Conservation (phyloP, 2,329 filamentous ascomycete species). For the Didymella segeticola region DNA sequence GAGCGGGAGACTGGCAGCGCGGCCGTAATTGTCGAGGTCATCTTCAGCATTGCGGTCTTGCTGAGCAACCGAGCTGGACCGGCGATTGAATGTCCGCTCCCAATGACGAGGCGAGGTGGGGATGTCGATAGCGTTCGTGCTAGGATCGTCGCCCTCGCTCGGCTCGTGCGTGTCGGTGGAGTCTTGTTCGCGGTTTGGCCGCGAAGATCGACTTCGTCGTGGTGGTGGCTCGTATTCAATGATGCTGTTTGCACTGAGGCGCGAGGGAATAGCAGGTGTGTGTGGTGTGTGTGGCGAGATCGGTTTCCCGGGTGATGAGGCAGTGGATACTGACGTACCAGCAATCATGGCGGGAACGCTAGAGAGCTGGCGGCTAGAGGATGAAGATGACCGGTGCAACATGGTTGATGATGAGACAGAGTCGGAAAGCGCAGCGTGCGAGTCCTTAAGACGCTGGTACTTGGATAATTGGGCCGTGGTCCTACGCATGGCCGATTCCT, state of each 20-base stretch:
- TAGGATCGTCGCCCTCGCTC: constrained; percentile 49
- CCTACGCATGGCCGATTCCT: constrained; percentile 73
- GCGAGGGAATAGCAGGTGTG: constrained; percentile 89
- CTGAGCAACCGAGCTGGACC: constrained; percentile 74
- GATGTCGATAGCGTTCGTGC: constrained; percentile 74
- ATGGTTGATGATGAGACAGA: constrained; percentile 91
- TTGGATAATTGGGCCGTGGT: constrained; percentile 82
- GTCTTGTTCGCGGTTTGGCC: constrained; percentile 42
- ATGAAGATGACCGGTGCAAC: constrained; percentile 80
- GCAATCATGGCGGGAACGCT: constrained; percentile 67
- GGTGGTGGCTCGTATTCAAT: constrained; percentile 66
- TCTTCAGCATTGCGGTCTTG: constrained; percentile 68
- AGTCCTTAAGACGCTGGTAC: constrained; percentile 88
- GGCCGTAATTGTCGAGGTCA: constrained; percentile 66
- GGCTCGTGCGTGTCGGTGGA: constrained; percentile 34
- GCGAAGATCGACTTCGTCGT: constrained; percentile 38
- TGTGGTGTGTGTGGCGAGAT: constrained; percentile 90
- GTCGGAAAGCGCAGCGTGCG: constrained; percentile 86
- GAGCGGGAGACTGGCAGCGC: constrained; percentile 72
- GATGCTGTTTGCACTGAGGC: constrained; percentile 90
- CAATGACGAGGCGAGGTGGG: constrained; percentile 69
- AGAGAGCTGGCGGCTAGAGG: constrained; percentile 75
- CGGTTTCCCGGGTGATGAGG: constrained; percentile 86
- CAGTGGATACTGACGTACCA: constrained; percentile 77
- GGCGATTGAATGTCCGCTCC: constrained; percentile 53